phyloP scores from a whole-genome alignment of 2,329 filamentous ascomycete genomes.

The Sporothrix euskadiensis region DNA sequence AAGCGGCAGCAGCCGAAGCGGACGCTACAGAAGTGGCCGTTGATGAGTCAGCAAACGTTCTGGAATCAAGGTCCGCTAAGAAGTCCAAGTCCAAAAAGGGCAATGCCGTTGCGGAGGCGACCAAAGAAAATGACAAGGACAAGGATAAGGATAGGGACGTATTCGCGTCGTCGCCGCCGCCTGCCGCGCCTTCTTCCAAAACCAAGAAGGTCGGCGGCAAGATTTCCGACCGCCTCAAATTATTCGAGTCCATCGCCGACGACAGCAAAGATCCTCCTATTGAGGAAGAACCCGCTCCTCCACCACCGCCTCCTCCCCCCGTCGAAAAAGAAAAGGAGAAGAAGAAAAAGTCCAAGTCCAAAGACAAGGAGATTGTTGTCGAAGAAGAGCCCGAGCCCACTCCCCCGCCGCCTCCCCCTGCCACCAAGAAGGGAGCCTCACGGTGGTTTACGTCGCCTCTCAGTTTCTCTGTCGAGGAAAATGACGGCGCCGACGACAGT shows the following conservation, averaged over 20 bases:
- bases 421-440: constrained; percentile 27
- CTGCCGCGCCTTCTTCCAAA: constrained; percentile 19
- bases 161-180: constrained; percentile 2
- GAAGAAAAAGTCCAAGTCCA: constrained; percentile 31
- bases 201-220: constrained; percentile 54
- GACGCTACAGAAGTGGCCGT: constrained; percentile 33
- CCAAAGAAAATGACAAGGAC: constrained; percentile 23
- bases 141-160: constrained; percentile 16
- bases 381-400: constrained; percentile 25
- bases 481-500: constrained; percentile 29
- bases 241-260: constrained; percentile 53
- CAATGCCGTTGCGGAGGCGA: constrained; percentile 27
- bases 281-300: constrained; percentile 24
- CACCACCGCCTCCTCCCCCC: constrained; percentile 44
- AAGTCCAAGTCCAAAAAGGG: constrained; percentile 45
- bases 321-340: constrained; percentile 43
- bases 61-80: constrained; percentile 29
- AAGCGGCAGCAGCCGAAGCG: constrained; percentile 22
- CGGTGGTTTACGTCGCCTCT: constrained; percentile 33
- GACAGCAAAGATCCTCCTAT: constrained; percentile 35
- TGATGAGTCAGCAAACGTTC: constrained; percentile 32
- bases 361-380: constrained; percentile 33
- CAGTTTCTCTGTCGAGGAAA: constrained; percentile 32
- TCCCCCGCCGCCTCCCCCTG: constrained; percentile 21
- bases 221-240: constrained; percentile 58